phyloP scores from a whole-genome alignment of 768 basidiomycete species.

The Pisolithus microcarpus region DNA sequence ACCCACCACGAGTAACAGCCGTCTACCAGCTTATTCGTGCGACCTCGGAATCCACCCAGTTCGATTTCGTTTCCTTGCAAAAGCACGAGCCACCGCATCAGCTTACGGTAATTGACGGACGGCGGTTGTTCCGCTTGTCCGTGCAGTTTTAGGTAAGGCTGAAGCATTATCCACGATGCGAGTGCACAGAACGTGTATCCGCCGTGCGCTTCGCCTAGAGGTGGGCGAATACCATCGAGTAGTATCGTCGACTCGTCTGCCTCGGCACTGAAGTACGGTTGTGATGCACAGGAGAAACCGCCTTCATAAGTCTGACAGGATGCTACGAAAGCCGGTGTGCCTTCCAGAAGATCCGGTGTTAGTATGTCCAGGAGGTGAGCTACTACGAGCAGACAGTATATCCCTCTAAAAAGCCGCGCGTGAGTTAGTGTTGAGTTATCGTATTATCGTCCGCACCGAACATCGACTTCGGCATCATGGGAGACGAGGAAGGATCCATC shows the following conservation, averaged over 20 bases:
- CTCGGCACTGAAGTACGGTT: conserved; percentile 49
- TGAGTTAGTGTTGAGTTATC: background rate
- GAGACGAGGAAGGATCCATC: conserved; percentile 94
- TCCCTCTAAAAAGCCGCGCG: conserved; percentile 49
- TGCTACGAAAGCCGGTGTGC: conserved; percentile 72
- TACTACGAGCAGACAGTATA: conserved; percentile 83
- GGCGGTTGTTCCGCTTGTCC: conserved; percentile 20
- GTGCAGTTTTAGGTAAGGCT: conserved; percentile 39
- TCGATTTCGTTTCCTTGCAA: conserved; percentile 84
- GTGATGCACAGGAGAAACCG: conserved; percentile 78
- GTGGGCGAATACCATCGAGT: conserved; percentile 49
- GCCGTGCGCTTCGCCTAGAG: conserved; percentile 94
- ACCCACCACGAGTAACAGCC: conserved; percentile 99
- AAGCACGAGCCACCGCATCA: conserved; percentile 74
- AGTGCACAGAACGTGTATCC: conserved; percentile 95
- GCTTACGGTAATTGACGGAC: conserved; percentile 47
- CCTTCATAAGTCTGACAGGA: conserved; percentile 98
- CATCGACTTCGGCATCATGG: conserved; percentile 85
- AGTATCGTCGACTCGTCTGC: conserved; percentile 17
- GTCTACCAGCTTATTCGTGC: conserved; percentile 98
- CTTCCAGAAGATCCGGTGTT: conserved; percentile 78
- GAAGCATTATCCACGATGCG: conserved; percentile 75
- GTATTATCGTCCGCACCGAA: conserved; percentile 51
- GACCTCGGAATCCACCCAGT: conserved; percentile 85
- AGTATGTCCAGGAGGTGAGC: conserved; percentile 80